phyloP scores from a whole-genome alignment of 441 rosid species.

The Syzygium syzygioides region DNA sequence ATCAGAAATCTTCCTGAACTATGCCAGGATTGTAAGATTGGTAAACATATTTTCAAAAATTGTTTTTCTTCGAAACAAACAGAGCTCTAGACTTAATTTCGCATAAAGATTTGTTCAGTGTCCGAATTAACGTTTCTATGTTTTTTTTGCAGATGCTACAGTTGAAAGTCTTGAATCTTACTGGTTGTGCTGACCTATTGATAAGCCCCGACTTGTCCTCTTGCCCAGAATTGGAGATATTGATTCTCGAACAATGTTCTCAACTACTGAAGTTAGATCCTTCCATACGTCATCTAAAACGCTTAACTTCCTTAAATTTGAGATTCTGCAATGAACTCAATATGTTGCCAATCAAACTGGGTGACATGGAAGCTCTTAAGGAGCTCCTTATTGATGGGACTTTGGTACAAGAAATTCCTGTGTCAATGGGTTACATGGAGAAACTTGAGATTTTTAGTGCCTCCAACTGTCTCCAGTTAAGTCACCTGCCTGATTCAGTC shows the following conservation, averaged over 20 bases:
- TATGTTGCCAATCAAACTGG: neutral
- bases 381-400: conserved; percentile 6
- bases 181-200: neutral
- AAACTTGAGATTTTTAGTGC: neutral
- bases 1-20: neutral
- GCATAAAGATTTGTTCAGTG: neutral
- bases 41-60: neutral
- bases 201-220: neutral
- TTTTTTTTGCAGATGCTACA: neutral
- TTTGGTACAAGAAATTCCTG: neutral
- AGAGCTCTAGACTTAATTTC: neutral
- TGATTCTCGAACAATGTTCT: neutral
- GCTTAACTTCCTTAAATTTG: neutral
- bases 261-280: neutral
- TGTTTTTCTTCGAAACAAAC: neutral
- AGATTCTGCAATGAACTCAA: neutral
- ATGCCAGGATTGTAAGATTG: neutral
- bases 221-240: neutral
- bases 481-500: neutral
- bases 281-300: neutral
- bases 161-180: neutral
- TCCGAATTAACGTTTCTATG: neutral
- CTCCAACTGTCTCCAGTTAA: neutral
- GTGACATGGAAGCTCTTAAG: neutral
- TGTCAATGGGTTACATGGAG: neutral